phyloP scores from a whole-genome alignment of 306 rosid species.

The Gillenia trifoliata region DNA sequence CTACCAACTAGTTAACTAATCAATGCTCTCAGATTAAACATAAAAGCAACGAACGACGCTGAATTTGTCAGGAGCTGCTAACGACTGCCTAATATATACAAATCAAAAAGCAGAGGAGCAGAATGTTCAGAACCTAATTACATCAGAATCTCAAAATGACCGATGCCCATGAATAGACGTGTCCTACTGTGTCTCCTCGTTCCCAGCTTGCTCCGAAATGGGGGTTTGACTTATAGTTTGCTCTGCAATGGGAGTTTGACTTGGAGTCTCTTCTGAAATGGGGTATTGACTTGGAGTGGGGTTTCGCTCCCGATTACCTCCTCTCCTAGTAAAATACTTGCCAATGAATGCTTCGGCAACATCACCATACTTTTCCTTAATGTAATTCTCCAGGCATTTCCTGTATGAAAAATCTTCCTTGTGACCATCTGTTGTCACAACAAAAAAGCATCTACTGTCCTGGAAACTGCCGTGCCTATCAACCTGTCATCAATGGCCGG shows the following conservation, averaged over 20 bases:
- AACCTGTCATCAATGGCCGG: constrained; percentile 42
- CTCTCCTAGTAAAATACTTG: constrained; percentile 55
- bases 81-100: constrained; percentile 39
- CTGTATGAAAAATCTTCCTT: constrained; percentile 74
- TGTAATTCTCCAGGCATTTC: constrained; percentile 58
- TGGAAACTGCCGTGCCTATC: constrained; percentile 56
- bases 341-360: constrained; percentile 50
- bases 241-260: not conserved
- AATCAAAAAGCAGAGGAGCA: constrained; percentile 26
- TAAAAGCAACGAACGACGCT: not conserved
- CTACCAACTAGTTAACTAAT: not conserved
- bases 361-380: constrained; percentile 57
- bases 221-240: not conserved
- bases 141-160: not conserved
- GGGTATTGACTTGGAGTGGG: constrained; percentile 8
- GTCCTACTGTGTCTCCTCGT: constrained; percentile 16
- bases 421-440: constrained; percentile 62
- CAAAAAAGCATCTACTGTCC: constrained; percentile 76
- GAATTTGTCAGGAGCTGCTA: not conserved
- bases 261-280: not conserved
- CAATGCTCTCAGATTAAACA: not conserved
- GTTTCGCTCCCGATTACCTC: constrained; percentile 30
- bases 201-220: constrained; percentile 21
- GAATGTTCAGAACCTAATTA: constrained; percentile 1
- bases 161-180: not conserved